These are phyloP conservation scores for Tarenaya hassleriana DNA, from an alignment of 345 rosid genomes.

Conservation along the genomic window DNA sequence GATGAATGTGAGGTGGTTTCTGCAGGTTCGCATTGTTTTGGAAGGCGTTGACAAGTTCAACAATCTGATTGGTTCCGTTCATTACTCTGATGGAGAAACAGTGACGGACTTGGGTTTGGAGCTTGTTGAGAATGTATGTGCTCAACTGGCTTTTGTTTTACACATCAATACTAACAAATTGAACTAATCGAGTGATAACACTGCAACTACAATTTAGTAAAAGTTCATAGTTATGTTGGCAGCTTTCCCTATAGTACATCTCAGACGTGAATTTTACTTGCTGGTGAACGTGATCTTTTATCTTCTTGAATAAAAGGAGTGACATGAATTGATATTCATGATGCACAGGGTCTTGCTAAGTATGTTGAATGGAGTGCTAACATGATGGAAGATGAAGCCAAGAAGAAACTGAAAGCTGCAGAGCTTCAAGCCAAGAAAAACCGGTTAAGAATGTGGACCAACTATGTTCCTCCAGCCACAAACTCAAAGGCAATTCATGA, in stretches of 20 bases:
- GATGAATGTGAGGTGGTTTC: constrained; percentile 11
- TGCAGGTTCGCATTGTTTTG: constrained; percentile 86
- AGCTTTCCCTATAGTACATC: neutral
- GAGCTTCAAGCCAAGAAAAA: constrained; percentile 87
- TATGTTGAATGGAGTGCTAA: constrained; percentile 98
- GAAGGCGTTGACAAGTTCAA: constrained; percentile 95
- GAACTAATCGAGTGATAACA: constrained; percentile 4
- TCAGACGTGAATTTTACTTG: neutral
- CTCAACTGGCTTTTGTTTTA: constrained; percentile 9
- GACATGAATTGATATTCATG: constrained; percentile 2
- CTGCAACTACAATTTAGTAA: neutral
- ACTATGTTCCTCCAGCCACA: constrained; percentile 75
- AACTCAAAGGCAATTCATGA: constrained; percentile 85
- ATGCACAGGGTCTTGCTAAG: constrained; percentile 81
- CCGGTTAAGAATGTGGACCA: constrained; percentile 70
- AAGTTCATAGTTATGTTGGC: neutral
- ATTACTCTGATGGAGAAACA: constrained; percentile 78
- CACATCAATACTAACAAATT: neutral
- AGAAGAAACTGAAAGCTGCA: constrained; percentile 63
- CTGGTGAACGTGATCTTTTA: constrained; percentile 7
- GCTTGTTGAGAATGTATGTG: constrained; percentile 82
- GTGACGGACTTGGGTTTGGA: constrained; percentile 89
- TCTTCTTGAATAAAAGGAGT: constrained; percentile 11
- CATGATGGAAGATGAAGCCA: constrained; percentile 94
- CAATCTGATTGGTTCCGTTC: constrained; percentile 90